phyloP scores from a whole-genome alignment of 129 eudicot species.

The Tanacetum coccineum region DNA sequence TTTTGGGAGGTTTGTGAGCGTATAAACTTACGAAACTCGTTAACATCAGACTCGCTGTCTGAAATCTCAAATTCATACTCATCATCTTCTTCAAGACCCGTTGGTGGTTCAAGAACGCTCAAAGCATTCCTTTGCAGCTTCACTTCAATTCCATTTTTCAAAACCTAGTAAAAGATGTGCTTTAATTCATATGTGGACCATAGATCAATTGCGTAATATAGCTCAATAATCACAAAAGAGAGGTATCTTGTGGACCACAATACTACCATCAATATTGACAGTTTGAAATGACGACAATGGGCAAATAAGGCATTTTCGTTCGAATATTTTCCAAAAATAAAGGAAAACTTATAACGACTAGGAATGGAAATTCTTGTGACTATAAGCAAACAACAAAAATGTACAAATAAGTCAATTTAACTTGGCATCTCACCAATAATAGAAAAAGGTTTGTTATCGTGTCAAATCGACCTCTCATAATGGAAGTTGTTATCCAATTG shows the following conservation, averaged over 20 bases:
- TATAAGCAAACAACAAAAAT: not conserved
- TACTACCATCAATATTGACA: not conserved
- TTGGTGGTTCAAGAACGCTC: conserved; percentile 96
- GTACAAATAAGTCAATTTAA: not conserved
- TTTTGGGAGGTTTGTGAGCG: not conserved
- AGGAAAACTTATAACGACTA: not conserved
- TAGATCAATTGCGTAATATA: not conserved
- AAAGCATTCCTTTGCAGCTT: conserved; percentile 94
- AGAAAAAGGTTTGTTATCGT: not conserved
- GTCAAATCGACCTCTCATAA: not conserved
- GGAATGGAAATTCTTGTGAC: not conserved
- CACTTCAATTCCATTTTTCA: conserved; percentile 97
- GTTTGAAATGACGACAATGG: not conserved
- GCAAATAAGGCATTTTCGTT: conserved; percentile 13
- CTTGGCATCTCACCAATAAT: not conserved
- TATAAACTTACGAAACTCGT: conserved; percentile 57
- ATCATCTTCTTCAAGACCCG: conserved; percentile 91
- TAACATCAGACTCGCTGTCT: conserved; percentile 61
- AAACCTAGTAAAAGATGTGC: conserved; percentile 44
- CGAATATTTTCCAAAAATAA: not conserved
- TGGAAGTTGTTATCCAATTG: not conserved
- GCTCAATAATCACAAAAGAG: not conserved
- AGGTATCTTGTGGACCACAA: conserved; percentile 18
- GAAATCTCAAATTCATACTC: conserved; percentile 76
- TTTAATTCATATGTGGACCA: not conserved